Evolutionary conservation across 2,329 filamentous ascomycete genomes (phyloP).

Genomic region (Fusarium citri): DNA sequence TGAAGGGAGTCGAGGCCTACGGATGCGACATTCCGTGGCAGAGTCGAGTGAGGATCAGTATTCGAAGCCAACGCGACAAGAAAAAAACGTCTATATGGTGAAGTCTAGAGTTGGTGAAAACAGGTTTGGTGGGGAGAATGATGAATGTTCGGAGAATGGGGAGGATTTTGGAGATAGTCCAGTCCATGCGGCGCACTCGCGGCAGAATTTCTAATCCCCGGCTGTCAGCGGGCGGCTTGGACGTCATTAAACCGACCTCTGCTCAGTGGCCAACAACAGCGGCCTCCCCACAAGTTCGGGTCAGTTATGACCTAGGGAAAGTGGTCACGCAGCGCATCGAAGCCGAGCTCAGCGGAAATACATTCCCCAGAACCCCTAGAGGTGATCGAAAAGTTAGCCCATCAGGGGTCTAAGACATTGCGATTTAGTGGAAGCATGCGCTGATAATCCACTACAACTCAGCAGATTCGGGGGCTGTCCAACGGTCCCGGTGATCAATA

Average conservation of each 20-base stretch:
- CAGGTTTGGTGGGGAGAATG: slow-evolving; percentile 19
- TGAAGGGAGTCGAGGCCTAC: slow-evolving; percentile 30
- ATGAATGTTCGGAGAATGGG: slow-evolving; percentile 29
- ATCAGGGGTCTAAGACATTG: slow-evolving; percentile 9
- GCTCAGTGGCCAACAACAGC: slow-evolving; percentile 23
- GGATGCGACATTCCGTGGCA: slow-evolving; percentile 44
- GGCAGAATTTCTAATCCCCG: slow-evolving; percentile 45
- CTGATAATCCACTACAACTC: slow-evolving; percentile 28
- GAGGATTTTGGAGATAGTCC: slow-evolving; percentile 38
- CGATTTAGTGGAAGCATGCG: slow-evolving; percentile 27
- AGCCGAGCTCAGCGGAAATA: slow-evolving; percentile 11
- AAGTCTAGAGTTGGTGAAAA: slow-evolving; percentile 9
- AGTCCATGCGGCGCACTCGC: slow-evolving; percentile 25
- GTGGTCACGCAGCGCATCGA: slow-evolving; percentile 37
- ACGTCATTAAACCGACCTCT: slow-evolving; percentile 46
- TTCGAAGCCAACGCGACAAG: slow-evolving; percentile 17
- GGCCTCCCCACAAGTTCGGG: slow-evolving; percentile 27
- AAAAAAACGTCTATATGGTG: background rate
- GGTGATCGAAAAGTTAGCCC: slow-evolving; percentile 12
- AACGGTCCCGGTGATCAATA: slow-evolving; percentile 40
- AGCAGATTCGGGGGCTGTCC: slow-evolving; percentile 11
- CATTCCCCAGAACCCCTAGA: slow-evolving; percentile 31
- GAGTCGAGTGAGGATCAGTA: background rate
- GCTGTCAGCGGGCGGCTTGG: slow-evolving; percentile 40
- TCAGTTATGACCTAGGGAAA: slow-evolving; percentile 16